These are phyloP conservation scores for Microcyclospora tardicrescens DNA, from an alignment of 2,329 filamentous ascomycete species.

Conservation along the genomic window DNA sequence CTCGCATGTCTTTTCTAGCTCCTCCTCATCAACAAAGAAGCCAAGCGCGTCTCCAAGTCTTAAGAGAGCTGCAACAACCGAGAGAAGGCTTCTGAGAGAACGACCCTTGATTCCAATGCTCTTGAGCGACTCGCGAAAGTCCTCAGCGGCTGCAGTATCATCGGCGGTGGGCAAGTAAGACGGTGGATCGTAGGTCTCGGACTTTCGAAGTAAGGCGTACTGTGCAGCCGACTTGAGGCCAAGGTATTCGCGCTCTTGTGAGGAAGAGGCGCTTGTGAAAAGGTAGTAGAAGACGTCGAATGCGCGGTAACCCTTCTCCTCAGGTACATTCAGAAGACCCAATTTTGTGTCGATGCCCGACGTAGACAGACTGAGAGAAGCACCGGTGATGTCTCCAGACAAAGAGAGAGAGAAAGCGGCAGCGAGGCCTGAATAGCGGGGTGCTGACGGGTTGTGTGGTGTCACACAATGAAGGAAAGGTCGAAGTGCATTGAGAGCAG, in stretches of 20 bases:
- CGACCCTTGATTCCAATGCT: slow-evolving; percentile 88
- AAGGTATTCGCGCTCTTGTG: slow-evolving; percentile 74
- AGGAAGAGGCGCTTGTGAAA: slow-evolving; percentile 81
- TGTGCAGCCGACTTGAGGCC: slow-evolving; percentile 62
- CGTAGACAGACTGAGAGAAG: slow-evolving; percentile 66
- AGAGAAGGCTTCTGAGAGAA: slow-evolving; percentile 69
- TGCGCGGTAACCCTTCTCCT: slow-evolving; percentile 70
- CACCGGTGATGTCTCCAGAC: slow-evolving; percentile 62
- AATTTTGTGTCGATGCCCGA: slow-evolving; percentile 74
- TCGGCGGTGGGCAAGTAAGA: slow-evolving; percentile 85
- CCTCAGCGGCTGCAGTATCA: slow-evolving; percentile 82
- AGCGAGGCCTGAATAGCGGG: slow-evolving; percentile 67
- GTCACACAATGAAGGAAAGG: slow-evolving; percentile 83
- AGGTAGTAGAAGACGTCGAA: slow-evolving; percentile 99
- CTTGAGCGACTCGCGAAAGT: slow-evolving; percentile 77
- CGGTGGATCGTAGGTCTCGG: slow-evolving; percentile 74
- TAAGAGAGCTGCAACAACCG: slow-evolving; percentile 69
- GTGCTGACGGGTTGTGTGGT: slow-evolving; percentile 73
- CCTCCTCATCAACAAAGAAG: slow-evolving; percentile 71
- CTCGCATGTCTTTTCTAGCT: slow-evolving; percentile 73
- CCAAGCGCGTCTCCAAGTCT: slow-evolving; percentile 87
- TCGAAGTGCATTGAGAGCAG: slow-evolving; percentile 65
- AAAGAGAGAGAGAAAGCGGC: slow-evolving; percentile 73
- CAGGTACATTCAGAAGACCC: slow-evolving; percentile 68
- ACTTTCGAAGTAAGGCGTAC: slow-evolving; percentile 69